phyloP scores from a whole-genome alignment of 2,329 filamentous ascomycete species.

The Epichloe sibirici region DNA sequence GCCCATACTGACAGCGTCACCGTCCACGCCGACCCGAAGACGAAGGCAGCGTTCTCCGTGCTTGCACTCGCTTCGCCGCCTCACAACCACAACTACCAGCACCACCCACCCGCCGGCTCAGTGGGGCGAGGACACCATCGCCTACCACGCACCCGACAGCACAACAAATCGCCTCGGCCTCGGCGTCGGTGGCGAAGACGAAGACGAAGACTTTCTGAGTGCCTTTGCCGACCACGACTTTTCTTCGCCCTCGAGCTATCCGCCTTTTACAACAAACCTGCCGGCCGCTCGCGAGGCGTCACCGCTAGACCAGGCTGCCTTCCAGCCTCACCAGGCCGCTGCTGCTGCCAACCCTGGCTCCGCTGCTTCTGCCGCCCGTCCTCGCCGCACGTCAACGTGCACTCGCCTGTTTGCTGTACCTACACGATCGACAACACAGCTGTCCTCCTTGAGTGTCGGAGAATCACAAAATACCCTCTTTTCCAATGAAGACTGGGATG shows the following conservation, averaged over 20 bases:
- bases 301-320: constrained; percentile 2
- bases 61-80: background rate
- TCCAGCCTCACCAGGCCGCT: constrained; percentile 5
- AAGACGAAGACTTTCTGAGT: constrained; percentile 15
- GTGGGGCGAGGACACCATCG: constrained; percentile 8
- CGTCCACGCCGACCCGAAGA: constrained; percentile 1
- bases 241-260: constrained; percentile 25
- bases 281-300: background rate
- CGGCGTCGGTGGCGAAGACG: constrained; percentile 6
- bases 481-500: constrained; percentile 18
- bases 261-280: constrained; percentile 13
- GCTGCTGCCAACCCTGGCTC: constrained; percentile 1
- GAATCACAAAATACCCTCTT: constrained; percentile 16
- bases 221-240: constrained; percentile 18
- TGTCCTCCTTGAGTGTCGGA: constrained; percentile 8
- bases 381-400: constrained; percentile 4
- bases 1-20: background rate
- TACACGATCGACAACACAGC: constrained; percentile 11
- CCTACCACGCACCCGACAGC: background rate
- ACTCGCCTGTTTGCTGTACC: constrained; percentile 12
- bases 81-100: background rate
- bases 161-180: background rate
- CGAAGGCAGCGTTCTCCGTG: background rate
- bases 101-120: constrained; percentile 1
- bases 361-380: constrained; percentile 5